These are phyloP conservation scores for Linum trigynum DNA, from an alignment of 345 rosid species.

Conservation along the genomic window DNA sequence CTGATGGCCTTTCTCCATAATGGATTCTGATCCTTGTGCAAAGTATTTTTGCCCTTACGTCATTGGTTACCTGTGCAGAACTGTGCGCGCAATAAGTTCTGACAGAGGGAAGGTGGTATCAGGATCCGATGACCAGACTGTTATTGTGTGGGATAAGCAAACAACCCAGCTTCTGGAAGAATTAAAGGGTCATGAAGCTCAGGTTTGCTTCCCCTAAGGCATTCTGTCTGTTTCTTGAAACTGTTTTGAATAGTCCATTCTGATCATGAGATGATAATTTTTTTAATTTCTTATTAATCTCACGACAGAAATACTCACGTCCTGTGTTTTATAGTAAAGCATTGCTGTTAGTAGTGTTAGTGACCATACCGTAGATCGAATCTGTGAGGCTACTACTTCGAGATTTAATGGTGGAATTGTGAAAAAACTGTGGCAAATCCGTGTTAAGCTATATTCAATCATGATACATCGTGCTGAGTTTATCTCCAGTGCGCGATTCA, in stretches of 20 bases:
- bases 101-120: conserved; percentile 96
- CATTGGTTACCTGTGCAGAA: conserved; percentile 35
- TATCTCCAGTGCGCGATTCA: too few species aligned
- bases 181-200: conserved; percentile 88
- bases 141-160: conserved; percentile 98
- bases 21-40: neutral
- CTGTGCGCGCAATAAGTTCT: conserved; percentile 93
- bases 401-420: too few species aligned
- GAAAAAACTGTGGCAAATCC: too few species aligned
- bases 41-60: neutral
- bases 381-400: too few species aligned
- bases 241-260: neutral
- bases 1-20: conserved; percentile 10
- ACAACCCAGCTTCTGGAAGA: conserved; percentile 85
- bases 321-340: too few species aligned
- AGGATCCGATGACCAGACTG: conserved; percentile 94
- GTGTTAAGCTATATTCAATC: too few species aligned
- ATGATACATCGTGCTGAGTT: too few species aligned
- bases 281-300: too few species aligned
- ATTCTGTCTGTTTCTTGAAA: conserved; percentile 11
- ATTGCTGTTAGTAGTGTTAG: too few species aligned
- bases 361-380: too few species aligned
- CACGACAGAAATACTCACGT: too few species aligned
- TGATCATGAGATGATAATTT: too few species aligned
- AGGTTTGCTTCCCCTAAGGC: conserved; percentile 43